Evolutionary conservation across 2,329 filamentous ascomycete genomes (phyloP).

Genomic region (Colletotrichum tofieldiae): DNA sequence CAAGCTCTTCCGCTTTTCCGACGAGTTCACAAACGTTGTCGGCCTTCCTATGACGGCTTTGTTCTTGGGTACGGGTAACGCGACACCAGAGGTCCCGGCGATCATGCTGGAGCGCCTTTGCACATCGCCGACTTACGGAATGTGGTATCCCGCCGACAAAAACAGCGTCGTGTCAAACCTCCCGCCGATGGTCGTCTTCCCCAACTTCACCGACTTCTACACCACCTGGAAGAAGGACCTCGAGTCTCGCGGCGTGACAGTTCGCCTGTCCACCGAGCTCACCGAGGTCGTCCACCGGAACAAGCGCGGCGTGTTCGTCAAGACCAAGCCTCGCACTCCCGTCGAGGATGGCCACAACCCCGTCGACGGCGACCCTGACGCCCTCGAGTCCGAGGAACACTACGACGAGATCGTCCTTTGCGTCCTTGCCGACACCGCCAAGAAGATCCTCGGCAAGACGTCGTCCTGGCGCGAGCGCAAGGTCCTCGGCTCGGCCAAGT

Average conservation of each 20-base stretch:
- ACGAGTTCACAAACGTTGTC: conserved; percentile 78
- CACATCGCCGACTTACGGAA: conserved; percentile 65
- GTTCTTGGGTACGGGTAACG: conserved; percentile 80
- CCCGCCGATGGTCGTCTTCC: conserved; percentile 75
- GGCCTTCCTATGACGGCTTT: conserved; percentile 66
- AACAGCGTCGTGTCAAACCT: conserved; percentile 66
- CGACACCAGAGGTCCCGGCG: conserved; percentile 76
- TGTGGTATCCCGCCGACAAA: conserved; percentile 67
- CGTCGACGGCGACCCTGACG: conserved; percentile 60
- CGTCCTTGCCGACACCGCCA: conserved; percentile 73
- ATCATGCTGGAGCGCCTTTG: conserved; percentile 74
- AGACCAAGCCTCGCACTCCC: conserved; percentile 57
- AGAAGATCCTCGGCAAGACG: conserved; percentile 69
- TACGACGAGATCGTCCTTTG: conserved; percentile 78
- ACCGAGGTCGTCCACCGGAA: conserved; percentile 65
- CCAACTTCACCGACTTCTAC: conserved; percentile 72
- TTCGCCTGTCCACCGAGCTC: conserved; percentile 70
- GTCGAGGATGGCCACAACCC: conserved; percentile 51
- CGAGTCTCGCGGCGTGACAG: conserved; percentile 66
- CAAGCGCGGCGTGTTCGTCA: conserved; percentile 67
- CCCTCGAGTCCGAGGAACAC: conserved; percentile 67
- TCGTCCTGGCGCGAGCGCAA: conserved; percentile 72
- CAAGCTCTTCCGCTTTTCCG: conserved; percentile 75
- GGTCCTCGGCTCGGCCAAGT: conserved; percentile 77
- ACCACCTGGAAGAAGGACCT: conserved; percentile 70